A percentile compares a stretch with the other conserved stretches of the same genome.
Evolutionary conservation across 2,329 filamentous ascomycete species (phyloP).

Genomic region (Achaetomium macrosporum): DNA sequence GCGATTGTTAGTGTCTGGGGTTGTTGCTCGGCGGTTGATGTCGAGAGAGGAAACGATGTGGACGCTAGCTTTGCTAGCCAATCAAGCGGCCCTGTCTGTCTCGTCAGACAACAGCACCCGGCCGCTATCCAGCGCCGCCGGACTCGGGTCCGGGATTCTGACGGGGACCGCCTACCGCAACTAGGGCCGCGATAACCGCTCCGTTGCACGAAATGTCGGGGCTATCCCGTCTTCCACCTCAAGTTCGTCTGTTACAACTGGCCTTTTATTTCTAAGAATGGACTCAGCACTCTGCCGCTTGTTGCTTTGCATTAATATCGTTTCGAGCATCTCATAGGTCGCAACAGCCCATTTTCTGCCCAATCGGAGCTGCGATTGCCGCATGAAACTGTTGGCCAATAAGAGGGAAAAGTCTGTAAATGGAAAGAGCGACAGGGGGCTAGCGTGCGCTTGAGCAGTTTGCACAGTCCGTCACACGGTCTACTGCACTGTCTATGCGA

Average conservation of each 20-base stretch:
- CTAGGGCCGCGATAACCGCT: too few relatives aligned
- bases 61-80: too few relatives aligned
- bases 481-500: background rate
- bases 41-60: too few relatives aligned
- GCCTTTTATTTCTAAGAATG: conserved; percentile 5
- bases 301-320: background rate
- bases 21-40: too few relatives aligned
- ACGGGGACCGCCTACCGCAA: too few relatives aligned
- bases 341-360: background rate
- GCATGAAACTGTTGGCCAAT: background rate
- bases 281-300: background rate
- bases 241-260: background rate
- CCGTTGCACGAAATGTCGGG: too few relatives aligned
- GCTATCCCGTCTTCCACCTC: background rate
- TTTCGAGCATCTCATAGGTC: background rate
- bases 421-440: background rate
- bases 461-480: background rate
- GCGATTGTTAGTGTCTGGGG: background rate
- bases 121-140: too few relatives aligned
- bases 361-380: background rate
- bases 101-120: too few relatives aligned
- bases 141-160: too few relatives aligned
- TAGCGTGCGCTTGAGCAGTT: conserved; percentile 2
- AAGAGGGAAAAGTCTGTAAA: background rate
- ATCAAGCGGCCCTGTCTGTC: too few relatives aligned